These are phyloP conservation scores for Citropsis articulata DNA, from an alignment of 345 rosid genomes.

Conservation along the genomic window DNA sequence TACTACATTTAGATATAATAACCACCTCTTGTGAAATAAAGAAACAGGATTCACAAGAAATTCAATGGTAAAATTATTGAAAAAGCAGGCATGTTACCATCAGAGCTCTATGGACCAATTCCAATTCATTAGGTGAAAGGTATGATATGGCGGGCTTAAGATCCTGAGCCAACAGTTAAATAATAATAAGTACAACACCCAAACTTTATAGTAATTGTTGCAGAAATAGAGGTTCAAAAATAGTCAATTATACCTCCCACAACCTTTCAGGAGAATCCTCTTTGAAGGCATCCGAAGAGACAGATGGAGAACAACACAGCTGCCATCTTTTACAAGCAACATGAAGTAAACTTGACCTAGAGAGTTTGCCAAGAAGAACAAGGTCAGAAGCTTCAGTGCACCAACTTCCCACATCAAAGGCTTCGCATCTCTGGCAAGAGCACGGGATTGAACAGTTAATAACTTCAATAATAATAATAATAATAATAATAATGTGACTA, in stretches of 20 bases:
- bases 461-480: constrained; percentile 2
- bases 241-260: constrained; percentile 75
- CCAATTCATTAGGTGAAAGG: constrained; percentile 78
- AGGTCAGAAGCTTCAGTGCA: constrained; percentile 33
- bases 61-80: background rate
- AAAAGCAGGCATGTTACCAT: constrained; percentile 42
- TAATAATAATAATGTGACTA: background rate
- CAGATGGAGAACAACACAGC: constrained; percentile 42
- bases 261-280: constrained; percentile 70
- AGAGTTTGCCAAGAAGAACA: constrained; percentile 37
- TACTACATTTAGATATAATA: constrained; percentile 21
- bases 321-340: constrained; percentile 55
- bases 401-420: constrained; percentile 38
- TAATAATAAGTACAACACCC: background rate
- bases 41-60: background rate
- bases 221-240: background rate
- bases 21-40: background rate
- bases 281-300: constrained; percentile 35
- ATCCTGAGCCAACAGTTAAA: constrained; percentile 35
- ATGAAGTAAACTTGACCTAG: constrained; percentile 39
- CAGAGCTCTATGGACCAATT: constrained; percentile 75
- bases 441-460: constrained; percentile 17
- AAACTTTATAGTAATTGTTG: background rate
- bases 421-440: constrained; percentile 47
- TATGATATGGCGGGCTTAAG: constrained; percentile 70